These are phyloP conservation scores for Apiospora hydei DNA, from an alignment of 2,329 filamentous ascomycete species.

Conservation along the genomic window DNA sequence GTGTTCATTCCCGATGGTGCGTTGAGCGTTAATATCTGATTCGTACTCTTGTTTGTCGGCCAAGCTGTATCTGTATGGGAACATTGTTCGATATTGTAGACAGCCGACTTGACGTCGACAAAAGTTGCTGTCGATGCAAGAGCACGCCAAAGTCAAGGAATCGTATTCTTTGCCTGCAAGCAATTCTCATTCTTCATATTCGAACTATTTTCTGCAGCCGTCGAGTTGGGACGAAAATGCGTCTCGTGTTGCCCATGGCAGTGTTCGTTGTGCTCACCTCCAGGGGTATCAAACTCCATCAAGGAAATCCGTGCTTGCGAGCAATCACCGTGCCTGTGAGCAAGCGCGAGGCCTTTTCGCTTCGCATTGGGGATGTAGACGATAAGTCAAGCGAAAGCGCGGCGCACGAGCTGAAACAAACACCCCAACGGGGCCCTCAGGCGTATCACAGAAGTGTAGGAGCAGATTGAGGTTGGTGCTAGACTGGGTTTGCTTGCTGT, in stretches of 20 bases:
- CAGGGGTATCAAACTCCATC: background rate
- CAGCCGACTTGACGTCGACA: background rate
- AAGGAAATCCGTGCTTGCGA: background rate
- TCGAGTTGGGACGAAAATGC: background rate
- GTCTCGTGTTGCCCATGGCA: background rate
- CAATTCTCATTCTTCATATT: background rate
- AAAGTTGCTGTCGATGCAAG: background rate
- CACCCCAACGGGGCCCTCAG: background rate
- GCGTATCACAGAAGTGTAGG: background rate
- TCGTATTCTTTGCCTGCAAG: background rate
- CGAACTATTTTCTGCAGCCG: background rate
- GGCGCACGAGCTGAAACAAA: background rate
- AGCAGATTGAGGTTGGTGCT: background rate
- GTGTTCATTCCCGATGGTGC: too few species aligned
- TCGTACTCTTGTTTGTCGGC: too few species aligned
- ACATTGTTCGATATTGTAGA: background rate
- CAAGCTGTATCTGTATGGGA: too few species aligned
- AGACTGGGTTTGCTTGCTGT: background rate
- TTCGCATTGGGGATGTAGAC: background rate
- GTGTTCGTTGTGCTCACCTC: background rate
- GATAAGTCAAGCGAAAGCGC: background rate
- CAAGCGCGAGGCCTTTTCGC: background rate
- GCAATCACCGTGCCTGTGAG: too few species aligned
- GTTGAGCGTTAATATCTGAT: too few species aligned
- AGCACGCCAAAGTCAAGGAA: background rate